Base-by-base conservation (phyloP, 192 early-diverging fungal species). In the Paraglomus brasilianum region DNA sequence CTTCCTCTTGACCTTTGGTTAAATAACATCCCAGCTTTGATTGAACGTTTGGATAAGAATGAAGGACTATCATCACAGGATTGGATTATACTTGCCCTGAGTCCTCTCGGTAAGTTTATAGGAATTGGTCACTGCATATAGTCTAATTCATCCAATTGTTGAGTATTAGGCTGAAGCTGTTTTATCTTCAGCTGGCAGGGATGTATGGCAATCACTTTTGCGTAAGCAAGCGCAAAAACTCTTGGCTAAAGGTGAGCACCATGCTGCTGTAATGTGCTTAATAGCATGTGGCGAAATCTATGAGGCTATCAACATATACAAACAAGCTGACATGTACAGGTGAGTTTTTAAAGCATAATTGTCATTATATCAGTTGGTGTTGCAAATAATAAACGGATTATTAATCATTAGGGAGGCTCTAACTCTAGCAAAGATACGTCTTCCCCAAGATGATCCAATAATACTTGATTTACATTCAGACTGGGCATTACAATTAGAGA, bases 41-140 rank as follows among this genome's bases (percentile, higher is more conserved):
- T 72, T 42, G 68, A 64, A 39, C 50, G 53, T 24, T 38, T 22
- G 15, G 65, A 58, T 48, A 14, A 66, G 5, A 66, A 14, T 38
- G 41, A 52, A 9, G 75, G 72, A 41, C 36, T 81, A 56, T 60
- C 59, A 4, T 43, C 74, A 0, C 72, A 75, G 39, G 82, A 84
- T 51, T 84, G 82, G 82, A 78, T 84, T 15, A 73, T 70, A 0
- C 51, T 84, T 5, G 82, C 82, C 0, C 68, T 84, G 15, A 78
- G 80, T 53, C 82, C 82, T 19, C 68, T 78, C 69, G 80, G 82
- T 78, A 78, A 14, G 74, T 72, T n/a, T 22, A 62, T 8, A n/a
- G 7, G 3, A 30, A 30, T 2, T 3, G 30, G 30, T 72, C 5
- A 21, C 36, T 56, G 39, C 30, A 53, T 30, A 19, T 14, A 47